Conservation (phyloP, 1,139 yeast genomes). For the Lodderomyces parapsilosis region DNA sequence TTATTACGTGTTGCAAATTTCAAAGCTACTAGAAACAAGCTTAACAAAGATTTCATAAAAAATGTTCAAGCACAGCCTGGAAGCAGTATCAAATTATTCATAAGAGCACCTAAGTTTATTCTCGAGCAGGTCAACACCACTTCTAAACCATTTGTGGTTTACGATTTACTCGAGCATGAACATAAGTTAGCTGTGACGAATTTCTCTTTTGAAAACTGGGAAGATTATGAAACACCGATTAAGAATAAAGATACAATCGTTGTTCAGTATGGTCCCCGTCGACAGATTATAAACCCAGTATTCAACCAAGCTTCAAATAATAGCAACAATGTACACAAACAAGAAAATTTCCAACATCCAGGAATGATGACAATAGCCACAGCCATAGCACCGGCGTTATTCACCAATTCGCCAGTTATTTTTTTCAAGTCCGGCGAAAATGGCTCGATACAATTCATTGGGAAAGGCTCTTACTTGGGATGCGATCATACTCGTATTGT, state of each 20-base stretch:
- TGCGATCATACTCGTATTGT: slow-evolving; percentile 81
- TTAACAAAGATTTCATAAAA: slow-evolving; percentile 59
- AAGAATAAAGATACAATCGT: slow-evolving; percentile 76
- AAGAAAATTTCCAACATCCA: slow-evolving; percentile 78
- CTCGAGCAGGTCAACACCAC: slow-evolving; percentile 42
- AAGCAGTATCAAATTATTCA: slow-evolving; percentile 54
- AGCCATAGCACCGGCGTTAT: slow-evolving; percentile 83
- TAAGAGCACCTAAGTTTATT: slow-evolving; percentile 60
- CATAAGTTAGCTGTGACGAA: slow-evolving; percentile 82
- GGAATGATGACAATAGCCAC: slow-evolving; percentile 78
- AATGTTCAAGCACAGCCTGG: slow-evolving; percentile 69
- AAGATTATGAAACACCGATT: slow-evolving; percentile 80
- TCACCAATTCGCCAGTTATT: slow-evolving; percentile 79
- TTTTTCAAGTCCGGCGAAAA: slow-evolving; percentile 52
- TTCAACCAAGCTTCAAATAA: slow-evolving; percentile 79
- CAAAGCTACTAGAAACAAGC: slow-evolving; percentile 72
- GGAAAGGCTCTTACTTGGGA: slow-evolving; percentile 87
- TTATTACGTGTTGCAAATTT: slow-evolving; percentile 73
- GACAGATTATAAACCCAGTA: slow-evolving; percentile 80
- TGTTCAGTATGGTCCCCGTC: slow-evolving; percentile 91
- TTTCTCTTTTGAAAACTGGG: slow-evolving; percentile 83
- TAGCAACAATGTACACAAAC: slow-evolving; percentile 83
- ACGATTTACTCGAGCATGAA: slow-evolving; percentile 80
- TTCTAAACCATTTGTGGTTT: slow-evolving; percentile 56
- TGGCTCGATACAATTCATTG: slow-evolving; percentile 65